Percentiles rank a stretch among this genome's conserved stretches.
phyloP scores from a whole-genome alignment of 306 rosid species.

The Quercus engelmannii region DNA sequence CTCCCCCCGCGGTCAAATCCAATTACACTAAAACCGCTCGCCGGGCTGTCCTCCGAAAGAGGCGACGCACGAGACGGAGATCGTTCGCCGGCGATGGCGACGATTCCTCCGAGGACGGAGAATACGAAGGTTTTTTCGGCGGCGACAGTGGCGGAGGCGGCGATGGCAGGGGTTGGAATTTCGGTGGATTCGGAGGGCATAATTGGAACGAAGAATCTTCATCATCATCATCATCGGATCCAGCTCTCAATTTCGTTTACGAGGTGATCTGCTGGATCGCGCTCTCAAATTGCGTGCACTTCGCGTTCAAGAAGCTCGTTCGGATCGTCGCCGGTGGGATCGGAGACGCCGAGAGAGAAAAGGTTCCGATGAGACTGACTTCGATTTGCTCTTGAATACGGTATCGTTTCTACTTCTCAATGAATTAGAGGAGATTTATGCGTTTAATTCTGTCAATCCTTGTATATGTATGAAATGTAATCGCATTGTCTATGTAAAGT shows the following conservation, averaged over 20 bases:
- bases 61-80: slow-evolving; percentile 60
- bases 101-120: slow-evolving; percentile 31
- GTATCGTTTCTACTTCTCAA: slow-evolving; percentile 13
- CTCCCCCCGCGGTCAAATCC: slow-evolving; percentile 72
- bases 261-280: slow-evolving; percentile 83
- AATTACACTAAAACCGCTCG: slow-evolving; percentile 30
- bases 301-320: slow-evolving; percentile 68
- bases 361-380: slow-evolving; percentile 56
- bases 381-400: slow-evolving; percentile 47
- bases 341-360: slow-evolving; percentile 58
- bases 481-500: neutral
- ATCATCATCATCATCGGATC: slow-evolving; percentile 57
- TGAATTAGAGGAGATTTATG: slow-evolving; percentile 5
- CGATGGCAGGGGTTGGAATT: slow-evolving; percentile 75
- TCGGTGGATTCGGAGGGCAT: slow-evolving; percentile 57
- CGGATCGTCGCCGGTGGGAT: slow-evolving; percentile 54
- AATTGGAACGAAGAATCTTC: slow-evolving; percentile 52
- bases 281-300: slow-evolving; percentile 81
- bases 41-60: slow-evolving; percentile 53
- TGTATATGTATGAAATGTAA: slow-evolving; percentile 15
- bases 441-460: neutral
- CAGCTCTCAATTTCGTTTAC: slow-evolving; percentile 81
- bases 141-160: slow-evolving; percentile 47
- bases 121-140: slow-evolving; percentile 39
- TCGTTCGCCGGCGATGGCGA: slow-evolving; percentile 38